Conservation (phyloP, 805 yeast genomes). For the Wickerhamomyces chaumierensis region DNA sequence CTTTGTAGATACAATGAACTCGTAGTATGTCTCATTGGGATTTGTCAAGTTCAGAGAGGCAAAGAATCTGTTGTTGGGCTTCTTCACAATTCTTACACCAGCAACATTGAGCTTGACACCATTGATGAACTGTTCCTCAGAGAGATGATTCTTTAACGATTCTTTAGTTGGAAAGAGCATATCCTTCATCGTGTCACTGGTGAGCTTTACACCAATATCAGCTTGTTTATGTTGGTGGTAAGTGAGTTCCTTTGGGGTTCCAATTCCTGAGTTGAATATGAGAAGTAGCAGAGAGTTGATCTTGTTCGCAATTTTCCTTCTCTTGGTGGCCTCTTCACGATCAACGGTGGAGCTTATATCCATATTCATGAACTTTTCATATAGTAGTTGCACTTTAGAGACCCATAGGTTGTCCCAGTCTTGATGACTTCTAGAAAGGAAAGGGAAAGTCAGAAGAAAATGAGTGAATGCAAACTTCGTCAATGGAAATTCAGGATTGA, state of each 20-base stretch:
- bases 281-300: constrained; percentile 52
- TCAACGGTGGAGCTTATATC: constrained; percentile 66
- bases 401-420: constrained; percentile 66
- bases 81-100: constrained; percentile 40
- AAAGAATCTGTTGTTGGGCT: constrained; percentile 17
- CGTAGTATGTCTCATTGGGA: constrained; percentile 13
- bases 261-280: constrained; percentile 66
- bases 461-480: constrained; percentile 52
- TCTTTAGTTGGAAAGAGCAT: constrained; percentile 30
- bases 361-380: constrained; percentile 66
- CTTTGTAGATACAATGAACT: constrained; percentile 14
- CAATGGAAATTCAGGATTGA: constrained; percentile 41
- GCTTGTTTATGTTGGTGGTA: constrained; percentile 30
- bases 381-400: constrained; percentile 65
- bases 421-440: constrained; percentile 33
- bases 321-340: constrained; percentile 63
- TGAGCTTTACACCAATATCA: constrained; percentile 17
- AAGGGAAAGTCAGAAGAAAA: constrained; percentile 65
- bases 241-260: constrained; percentile 42
- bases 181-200: constrained; percentile 22
- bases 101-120: constrained; percentile 56
- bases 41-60: constrained; percentile 12
- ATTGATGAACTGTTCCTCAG: constrained; percentile 29
- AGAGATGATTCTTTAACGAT: constrained; percentile 21
- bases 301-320: constrained; percentile 50